Percentiles rank a stretch among this genome's conserved stretches.
Conservation (phyloP, 345 rosid species). For the Bretschneidera sinensis region DNA sequence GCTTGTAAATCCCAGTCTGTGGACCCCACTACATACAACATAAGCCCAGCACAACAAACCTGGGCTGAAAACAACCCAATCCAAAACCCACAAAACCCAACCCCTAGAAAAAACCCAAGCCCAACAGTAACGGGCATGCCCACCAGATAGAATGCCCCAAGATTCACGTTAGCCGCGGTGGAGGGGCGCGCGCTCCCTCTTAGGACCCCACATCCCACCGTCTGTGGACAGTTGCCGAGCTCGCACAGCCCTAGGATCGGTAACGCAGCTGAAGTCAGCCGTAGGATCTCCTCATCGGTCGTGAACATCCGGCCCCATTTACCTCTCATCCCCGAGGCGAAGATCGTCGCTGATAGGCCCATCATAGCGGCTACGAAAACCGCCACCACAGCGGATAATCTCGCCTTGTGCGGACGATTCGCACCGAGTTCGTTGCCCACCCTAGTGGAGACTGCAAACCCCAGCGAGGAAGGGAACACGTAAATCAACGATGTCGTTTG, state of each 20-base stretch:
- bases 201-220: slow-evolving; percentile 89
- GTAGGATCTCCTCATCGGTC: slow-evolving; percentile 50
- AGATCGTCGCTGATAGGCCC: slow-evolving; percentile 62
- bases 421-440: slow-evolving; percentile 94
- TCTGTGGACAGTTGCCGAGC: slow-evolving; percentile 91
- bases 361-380: slow-evolving; percentile 48
- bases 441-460: slow-evolving; percentile 84
- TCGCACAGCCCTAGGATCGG: slow-evolving; percentile 83
- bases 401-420: slow-evolving; percentile 54
- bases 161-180: slow-evolving; percentile 83
- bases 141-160: slow-evolving; percentile 79
- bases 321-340: slow-evolving; percentile 60
- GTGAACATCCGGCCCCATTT: slow-evolving; percentile 85
- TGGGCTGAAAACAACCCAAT: slow-evolving; percentile 81
- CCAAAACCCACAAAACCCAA: slow-evolving; percentile 90
- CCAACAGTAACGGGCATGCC: slow-evolving; percentile 94
- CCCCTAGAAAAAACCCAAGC: slow-evolving; percentile 58
- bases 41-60: slow-evolving; percentile 73
- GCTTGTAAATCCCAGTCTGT: slow-evolving; percentile 81
- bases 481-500: slow-evolving; percentile 90
- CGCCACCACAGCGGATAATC: slow-evolving; percentile 57
- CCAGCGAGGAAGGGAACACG: slow-evolving; percentile 77
- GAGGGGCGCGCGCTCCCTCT: slow-evolving; percentile 86
- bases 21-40: slow-evolving; percentile 76
- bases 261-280: slow-evolving; percentile 69